These are phyloP conservation scores for Primulina tabacum DNA, from an alignment of 257 asterid genomes.

Conservation along the genomic window DNA sequence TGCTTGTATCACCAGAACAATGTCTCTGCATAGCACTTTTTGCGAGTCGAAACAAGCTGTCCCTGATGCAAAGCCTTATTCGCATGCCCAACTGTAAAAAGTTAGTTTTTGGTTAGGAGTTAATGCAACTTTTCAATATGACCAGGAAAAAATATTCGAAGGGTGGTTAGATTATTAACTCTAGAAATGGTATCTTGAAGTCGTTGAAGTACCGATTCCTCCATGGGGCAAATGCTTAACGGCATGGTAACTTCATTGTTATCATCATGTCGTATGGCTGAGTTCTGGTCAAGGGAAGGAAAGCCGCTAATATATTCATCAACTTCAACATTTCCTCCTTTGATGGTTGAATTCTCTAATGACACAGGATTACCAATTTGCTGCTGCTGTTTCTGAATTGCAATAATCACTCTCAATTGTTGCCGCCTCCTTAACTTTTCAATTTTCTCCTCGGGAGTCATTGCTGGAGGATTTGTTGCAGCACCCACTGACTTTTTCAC, in stretches of 20 bases:
- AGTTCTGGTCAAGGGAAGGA: constrained; percentile 46
- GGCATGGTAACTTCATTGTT: constrained; percentile 36
- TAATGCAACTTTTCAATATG: constrained; percentile 10
- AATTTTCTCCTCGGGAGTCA: constrained; percentile 90
- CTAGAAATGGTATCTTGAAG: constrained; percentile 73
- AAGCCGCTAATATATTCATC: constrained; percentile 40
- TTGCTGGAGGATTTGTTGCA: constrained; percentile 38
- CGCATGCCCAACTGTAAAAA: constrained; percentile 65
- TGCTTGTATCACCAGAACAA: constrained; percentile 25
- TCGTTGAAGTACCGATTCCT: constrained; percentile 64
- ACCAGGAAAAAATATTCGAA: constrained; percentile 17
- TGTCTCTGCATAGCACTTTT: constrained; percentile 72
- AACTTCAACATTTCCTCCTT: constrained; percentile 49
- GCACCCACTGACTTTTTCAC: constrained; percentile 27
- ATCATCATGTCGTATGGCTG: constrained; percentile 55
- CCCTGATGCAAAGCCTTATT: constrained; percentile 68
- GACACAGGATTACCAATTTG: constrained; percentile 58
- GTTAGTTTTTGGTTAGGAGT: neutral
- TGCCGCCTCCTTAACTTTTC: constrained; percentile 85
- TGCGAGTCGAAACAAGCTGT: constrained; percentile 86
- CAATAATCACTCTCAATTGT: constrained; percentile 87
- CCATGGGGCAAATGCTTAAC: constrained; percentile 48
- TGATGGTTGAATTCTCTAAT: constrained; percentile 40
- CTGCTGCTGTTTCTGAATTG: constrained; percentile 80
- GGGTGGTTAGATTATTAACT: constrained; percentile 38